Percentiles rank a stretch among this genome's conserved stretches.
Evolutionary conservation across 352 stramenopile genomes (phyloP).

Genomic region (Nothophytophthora sp.): DNA sequence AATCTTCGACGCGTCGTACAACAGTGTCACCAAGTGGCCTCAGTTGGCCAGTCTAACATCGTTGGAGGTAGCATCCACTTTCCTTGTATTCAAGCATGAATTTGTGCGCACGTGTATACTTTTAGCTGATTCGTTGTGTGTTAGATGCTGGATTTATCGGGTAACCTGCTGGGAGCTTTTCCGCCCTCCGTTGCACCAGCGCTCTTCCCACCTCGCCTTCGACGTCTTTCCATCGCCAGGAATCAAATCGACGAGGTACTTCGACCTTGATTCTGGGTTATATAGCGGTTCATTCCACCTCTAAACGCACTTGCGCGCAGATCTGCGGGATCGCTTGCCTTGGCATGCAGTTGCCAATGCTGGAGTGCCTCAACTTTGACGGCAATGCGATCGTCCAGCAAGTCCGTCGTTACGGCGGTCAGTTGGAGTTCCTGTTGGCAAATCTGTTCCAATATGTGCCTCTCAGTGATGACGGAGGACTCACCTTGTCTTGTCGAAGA

Average conservation of each 20-base stretch:
- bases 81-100: too few relatives aligned
- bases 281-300: background rate
- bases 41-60: slow-evolving; percentile 28
- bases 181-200: slow-evolving; percentile 15
- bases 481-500: slow-evolving; percentile 15
- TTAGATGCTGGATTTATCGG: slow-evolving; percentile 62
- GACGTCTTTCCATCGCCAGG: slow-evolving; percentile 47
- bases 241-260: slow-evolving; percentile 68
- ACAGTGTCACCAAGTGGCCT: slow-evolving; percentile 60
- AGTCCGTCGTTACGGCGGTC: slow-evolving; percentile 30
- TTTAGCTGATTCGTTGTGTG: too few relatives aligned
- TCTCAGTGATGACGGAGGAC: slow-evolving; percentile 19
- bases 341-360: slow-evolving; percentile 30
- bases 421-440: slow-evolving; percentile 40
- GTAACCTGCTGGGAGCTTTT: slow-evolving; percentile 52
- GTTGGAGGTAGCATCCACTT: slow-evolving; percentile 51
- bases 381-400: slow-evolving; percentile 41
- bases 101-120: too few relatives aligned
- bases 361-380: slow-evolving; percentile 54
- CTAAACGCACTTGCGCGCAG: slow-evolving; percentile 22
- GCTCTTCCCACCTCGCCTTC: slow-evolving; percentile 43
- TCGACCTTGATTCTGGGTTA: background rate
- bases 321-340: slow-evolving; percentile 50
- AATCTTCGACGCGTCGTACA: slow-evolving; percentile 61
- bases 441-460: slow-evolving; percentile 40